These are phyloP conservation scores for Cudoniella acicularis DNA, from an alignment of 495 filamentous ascomycete species.

Conservation along the genomic window DNA sequence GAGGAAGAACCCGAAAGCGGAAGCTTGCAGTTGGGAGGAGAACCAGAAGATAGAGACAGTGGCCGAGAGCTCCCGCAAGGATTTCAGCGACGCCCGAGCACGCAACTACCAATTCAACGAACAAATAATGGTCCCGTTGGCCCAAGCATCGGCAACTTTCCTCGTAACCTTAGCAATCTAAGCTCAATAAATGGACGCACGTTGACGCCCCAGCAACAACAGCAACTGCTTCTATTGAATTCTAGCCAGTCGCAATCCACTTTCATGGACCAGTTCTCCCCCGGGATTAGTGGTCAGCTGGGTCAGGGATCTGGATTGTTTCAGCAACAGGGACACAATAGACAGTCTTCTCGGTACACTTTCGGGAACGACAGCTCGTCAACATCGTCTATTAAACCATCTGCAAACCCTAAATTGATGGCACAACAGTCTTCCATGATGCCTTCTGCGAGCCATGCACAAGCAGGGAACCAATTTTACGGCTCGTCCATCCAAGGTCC, in stretches of 20 bases:
- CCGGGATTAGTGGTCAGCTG: slow-evolving; percentile 31
- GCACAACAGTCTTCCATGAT: slow-evolving; percentile 88
- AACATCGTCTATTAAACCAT: slow-evolving; percentile 64
- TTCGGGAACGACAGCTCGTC: slow-evolving; percentile 78
- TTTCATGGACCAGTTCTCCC: slow-evolving; percentile 55
- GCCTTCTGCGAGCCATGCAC: slow-evolving; percentile 48
- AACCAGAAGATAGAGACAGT: slow-evolving; percentile 72
- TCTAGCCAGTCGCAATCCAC: slow-evolving; percentile 55
- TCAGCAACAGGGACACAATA: slow-evolving; percentile 73
- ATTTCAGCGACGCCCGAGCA: slow-evolving; percentile 45
- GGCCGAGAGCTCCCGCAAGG: slow-evolving; percentile 51
- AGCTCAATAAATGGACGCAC: slow-evolving; percentile 59
- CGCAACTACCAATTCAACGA: slow-evolving; percentile 74
- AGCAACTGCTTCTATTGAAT: slow-evolving; percentile 65
- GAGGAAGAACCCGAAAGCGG: slow-evolving; percentile 71
- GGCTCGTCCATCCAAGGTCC: slow-evolving; percentile 76
- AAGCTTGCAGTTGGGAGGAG: slow-evolving; percentile 84
- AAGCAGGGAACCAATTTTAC: slow-evolving; percentile 57
- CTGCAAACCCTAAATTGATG: slow-evolving; percentile 79
- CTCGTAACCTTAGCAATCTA: slow-evolving; percentile 40
- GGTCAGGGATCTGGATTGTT: slow-evolving; percentile 50
- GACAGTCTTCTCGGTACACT: slow-evolving; percentile 83
- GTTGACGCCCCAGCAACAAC: slow-evolving; percentile 77
- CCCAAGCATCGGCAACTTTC: slow-evolving; percentile 45
- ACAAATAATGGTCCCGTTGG: slow-evolving; percentile 49